Evolutionary conservation across 129 eudicot species (phyloP), one percentile per base, ranked within the genome.

Genomic region (Centrapalus pauciflorus): DNA sequence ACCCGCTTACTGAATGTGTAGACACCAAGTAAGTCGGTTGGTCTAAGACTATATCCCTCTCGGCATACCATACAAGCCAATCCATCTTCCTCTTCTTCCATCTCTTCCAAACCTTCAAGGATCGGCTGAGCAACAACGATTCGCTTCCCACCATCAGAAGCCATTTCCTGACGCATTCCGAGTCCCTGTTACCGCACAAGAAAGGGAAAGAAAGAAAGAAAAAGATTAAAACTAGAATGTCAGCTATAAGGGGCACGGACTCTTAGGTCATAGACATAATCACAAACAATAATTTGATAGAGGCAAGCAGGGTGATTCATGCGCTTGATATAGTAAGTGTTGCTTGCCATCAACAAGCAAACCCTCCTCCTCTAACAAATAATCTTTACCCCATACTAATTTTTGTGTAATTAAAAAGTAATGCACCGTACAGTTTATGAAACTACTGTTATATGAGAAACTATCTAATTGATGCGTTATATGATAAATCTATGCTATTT

Each of bases 41-140:
- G 99, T 37, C 96, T 78, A 56, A 93, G 70, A 55, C 90, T 81
- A 71, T 93, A 93, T 37, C 99, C 99, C 71, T 93, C 99, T 30
- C 99, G 84, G 69, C 99, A 93, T 17, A 93, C 99, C 99, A 93
- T 93, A 85, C 99, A 93, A 64, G 99, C 99, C 56, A 93, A 29
- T 28, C 96, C 99, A 14, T 89, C 99, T 81, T 89, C 96, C 76
- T 93, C 98, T 59, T 93, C 98, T 80, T 93, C 95, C 73, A 93
- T 86, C 37, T 93, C 99, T 66, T 93, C 99, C 72, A 93, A 76
- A 45, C 99, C 99, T 79, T 93, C 99, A 20, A 93, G 89, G 70
- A 58, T 74, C 16, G 99, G 99, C 65, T 76, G 91, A 27, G 96
- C 48, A 56, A 93, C 95, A 61, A 93, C 86, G 3, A 93, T 93